Conservation (phyloP, 2,329 filamentous ascomycete species). For the Coniella vitis region DNA sequence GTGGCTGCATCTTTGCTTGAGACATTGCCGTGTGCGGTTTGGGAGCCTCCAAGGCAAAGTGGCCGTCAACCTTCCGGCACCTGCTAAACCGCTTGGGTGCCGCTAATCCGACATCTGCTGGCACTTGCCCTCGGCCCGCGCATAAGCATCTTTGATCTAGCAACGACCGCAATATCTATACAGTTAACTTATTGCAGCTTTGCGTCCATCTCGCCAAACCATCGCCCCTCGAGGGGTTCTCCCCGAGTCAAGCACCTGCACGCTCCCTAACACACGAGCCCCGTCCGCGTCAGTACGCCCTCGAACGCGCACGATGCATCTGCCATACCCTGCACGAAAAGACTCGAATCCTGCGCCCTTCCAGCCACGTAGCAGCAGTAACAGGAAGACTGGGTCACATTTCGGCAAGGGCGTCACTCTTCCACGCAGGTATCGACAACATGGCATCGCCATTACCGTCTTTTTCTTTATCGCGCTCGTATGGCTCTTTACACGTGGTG, state of each 20-base stretch:
- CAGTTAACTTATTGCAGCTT: too few relatives aligned
- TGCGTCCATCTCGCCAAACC: too few relatives aligned
- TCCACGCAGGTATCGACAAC: constrained; percentile 54
- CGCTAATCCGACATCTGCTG: not conserved
- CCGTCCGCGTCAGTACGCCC: not conserved
- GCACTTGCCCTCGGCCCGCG: not conserved
- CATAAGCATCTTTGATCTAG: too few relatives aligned
- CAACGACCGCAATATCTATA: too few relatives aligned
- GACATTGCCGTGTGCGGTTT: not conserved
- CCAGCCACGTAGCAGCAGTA: constrained; percentile 40
- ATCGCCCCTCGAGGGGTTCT: too few relatives aligned
- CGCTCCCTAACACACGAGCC: not conserved
- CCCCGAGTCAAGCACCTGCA: not conserved
- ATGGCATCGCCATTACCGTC: constrained; percentile 48
- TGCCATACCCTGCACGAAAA: constrained; percentile 82
- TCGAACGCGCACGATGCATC: constrained; percentile 59
- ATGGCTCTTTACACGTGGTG: constrained; percentile 48
- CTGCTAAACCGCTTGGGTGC: not conserved
- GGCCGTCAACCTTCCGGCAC: too few relatives aligned
- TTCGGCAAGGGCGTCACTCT: constrained; percentile 8
- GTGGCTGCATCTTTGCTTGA: not conserved
- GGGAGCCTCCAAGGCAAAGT: too few relatives aligned
- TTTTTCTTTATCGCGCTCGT: constrained; percentile 51
- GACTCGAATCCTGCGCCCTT: constrained; percentile 70
- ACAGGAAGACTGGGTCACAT: not conserved